A percentile compares a stretch with the other conserved stretches of the same genome.
Conservation (phyloP, 2,329 filamentous ascomycete species). For the Orbilia blumenaviensis region DNA sequence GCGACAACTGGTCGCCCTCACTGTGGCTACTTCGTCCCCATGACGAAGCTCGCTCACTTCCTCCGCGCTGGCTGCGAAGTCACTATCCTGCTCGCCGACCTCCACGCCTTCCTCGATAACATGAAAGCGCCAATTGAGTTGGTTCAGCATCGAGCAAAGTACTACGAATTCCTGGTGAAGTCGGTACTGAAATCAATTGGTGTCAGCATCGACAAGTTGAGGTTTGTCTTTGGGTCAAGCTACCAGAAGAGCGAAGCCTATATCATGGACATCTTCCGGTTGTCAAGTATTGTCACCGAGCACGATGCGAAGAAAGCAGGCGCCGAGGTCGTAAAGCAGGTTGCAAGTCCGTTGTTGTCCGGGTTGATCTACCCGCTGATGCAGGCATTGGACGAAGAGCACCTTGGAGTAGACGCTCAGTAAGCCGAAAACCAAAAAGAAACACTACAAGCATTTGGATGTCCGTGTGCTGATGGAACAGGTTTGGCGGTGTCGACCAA, state of each 20-base stretch:
- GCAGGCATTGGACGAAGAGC: conserved; percentile 89
- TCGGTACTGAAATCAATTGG: conserved; percentile 78
- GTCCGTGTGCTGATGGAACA: background rate
- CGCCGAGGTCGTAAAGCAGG: conserved; percentile 93
- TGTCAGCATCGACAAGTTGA: conserved; percentile 79
- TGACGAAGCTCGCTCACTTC: conserved; percentile 88
- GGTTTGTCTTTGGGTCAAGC: conserved; percentile 83
- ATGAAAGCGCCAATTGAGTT: conserved; percentile 89
- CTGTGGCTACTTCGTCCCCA: conserved; percentile 86
- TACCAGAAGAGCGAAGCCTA: conserved; percentile 81
- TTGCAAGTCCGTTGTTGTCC: conserved; percentile 75
- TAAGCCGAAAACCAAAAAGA: no score
- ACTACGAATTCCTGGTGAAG: conserved; percentile 81
- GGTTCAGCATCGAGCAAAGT: conserved; percentile 80
- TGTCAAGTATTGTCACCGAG: conserved; percentile 75
- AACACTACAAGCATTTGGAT: background rate
- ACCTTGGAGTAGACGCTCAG: conserved; percentile 86
- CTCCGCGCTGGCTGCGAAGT: conserved; percentile 84
- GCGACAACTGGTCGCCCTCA: conserved; percentile 88
- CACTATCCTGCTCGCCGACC: conserved; percentile 74
- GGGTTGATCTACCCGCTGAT: conserved; percentile 85
- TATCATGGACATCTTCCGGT: conserved; percentile 85
- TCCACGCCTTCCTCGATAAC: conserved; percentile 80
- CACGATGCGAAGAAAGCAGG: conserved; percentile 89
- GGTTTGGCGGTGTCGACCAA: conserved; percentile 74